Conservation (phyloP, 1,284 basidiomycete species). For the Sutorius eximius region DNA sequence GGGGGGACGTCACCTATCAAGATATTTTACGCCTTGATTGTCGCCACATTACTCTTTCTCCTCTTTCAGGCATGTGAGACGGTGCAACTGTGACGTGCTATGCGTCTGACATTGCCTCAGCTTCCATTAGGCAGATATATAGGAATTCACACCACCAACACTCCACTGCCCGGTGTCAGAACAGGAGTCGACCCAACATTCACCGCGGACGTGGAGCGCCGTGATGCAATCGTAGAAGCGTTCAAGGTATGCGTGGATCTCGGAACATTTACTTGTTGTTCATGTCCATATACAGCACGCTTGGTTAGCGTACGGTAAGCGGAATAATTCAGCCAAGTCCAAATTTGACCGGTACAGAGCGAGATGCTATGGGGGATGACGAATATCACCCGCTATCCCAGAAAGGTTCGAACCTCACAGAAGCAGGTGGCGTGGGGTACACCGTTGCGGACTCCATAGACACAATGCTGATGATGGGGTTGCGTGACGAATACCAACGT, state of each 20-base stretch:
- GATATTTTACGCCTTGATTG: slow-evolving; percentile 19
- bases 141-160: slow-evolving; percentile 3
- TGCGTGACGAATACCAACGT: slow-evolving; percentile 75
- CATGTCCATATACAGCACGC: slow-evolving; percentile 55
- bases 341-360: slow-evolving; percentile 52
- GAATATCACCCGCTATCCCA: slow-evolving; percentile 84
- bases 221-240: slow-evolving; percentile 70
- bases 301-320: slow-evolving; percentile 74
- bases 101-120: slow-evolving; percentile 14
- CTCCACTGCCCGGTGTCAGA: slow-evolving; percentile 25
- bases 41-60: slow-evolving; percentile 8
- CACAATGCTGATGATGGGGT: slow-evolving; percentile 84
- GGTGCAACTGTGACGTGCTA: neutral
- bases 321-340: slow-evolving; percentile 14
- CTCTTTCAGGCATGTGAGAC: slow-evolving; percentile 25
- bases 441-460: slow-evolving; percentile 84
- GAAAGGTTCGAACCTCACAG: slow-evolving; percentile 74
- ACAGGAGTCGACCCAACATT: slow-evolving; percentile 22
- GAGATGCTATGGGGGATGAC: slow-evolving; percentile 86
- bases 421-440: slow-evolving; percentile 81
- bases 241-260: slow-evolving; percentile 61
- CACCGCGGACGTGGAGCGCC: slow-evolving; percentile 58
- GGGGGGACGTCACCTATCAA: neutral
- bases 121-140: slow-evolving; percentile 8
- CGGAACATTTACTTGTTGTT: slow-evolving; percentile 6